Base-by-base conservation (phyloP, 2,329 filamentous ascomycete species). In the Plectosphaerella plurivora region DNA sequence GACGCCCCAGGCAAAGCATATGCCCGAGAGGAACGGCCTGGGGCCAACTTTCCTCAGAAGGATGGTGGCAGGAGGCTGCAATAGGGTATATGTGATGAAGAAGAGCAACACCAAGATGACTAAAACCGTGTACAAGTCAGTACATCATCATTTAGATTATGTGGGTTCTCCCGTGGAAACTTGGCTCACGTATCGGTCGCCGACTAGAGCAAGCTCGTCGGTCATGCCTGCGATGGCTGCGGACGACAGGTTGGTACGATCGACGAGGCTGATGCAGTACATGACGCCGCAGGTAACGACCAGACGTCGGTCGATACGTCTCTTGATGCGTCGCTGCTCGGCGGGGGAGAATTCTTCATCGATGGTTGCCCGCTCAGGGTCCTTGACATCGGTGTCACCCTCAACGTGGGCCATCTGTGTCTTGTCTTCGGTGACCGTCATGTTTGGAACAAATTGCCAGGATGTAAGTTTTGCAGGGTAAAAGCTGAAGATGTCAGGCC, bases 11-110 rank as follows among this genome's bases (percentile, higher is more conserved):
- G 77, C 60, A 2, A 83, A 52, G 3, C 78, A 80, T 59, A 86
- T 82, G 44, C 62, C 54, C 0, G 77, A 66, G 2, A 87, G 69
- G 53, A 84, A 81, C 35, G 74, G 63, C 5, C 83, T 76, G 4
- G 83, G 81, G 1, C 88, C 87, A 49, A 91, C 61, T 60, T 82
- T 83, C 33, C 87, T 83, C 48, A 87, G 76, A 33, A 89, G 66
- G 42, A 90, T 71, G 1, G 87, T 90, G 3, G 86, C 86, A 0
- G 86, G 86, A 1, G 86, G 83, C 63, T 91, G 87, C 55, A 89
- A 86, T 47, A 88, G 49, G 55, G 86, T 79, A 65, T 91, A 91
- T 18, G 86, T 80, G 58, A 88, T 76, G 73, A 90, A 91, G 73
- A 91, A 91, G 61, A 89, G 75, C 35, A 90, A 73, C 5, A 86